These are phyloP conservation scores for Glebionis coronaria DNA, from an alignment of 129 eudicot genomes.

Conservation along the genomic window DNA sequence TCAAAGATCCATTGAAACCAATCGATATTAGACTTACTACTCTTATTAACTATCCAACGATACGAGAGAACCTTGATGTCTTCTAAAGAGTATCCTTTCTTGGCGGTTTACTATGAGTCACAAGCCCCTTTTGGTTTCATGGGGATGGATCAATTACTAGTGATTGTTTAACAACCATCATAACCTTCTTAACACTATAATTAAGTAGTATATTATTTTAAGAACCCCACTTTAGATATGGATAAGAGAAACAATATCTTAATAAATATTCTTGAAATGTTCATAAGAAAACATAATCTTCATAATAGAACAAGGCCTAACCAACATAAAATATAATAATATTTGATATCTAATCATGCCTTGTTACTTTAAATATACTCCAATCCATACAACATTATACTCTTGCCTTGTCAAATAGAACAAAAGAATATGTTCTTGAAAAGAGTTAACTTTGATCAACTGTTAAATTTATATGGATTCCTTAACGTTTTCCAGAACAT, in stretches of 20 bases:
- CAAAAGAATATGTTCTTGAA: background rate
- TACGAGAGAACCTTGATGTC: too few relatives aligned
- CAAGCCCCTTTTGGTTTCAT: too few relatives aligned
- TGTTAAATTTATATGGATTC: background rate
- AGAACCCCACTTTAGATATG: constrained; percentile 32
- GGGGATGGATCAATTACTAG: constrained; percentile 19
- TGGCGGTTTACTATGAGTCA: too few relatives aligned
- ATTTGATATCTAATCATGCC: constrained; percentile 18
- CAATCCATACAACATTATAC: constrained; percentile 24
- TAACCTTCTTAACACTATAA: constrained; percentile 23
- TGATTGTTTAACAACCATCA: constrained; percentile 26
- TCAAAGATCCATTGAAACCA: too few relatives aligned
- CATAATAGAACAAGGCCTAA: constrained; percentile 30
- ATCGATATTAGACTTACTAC: too few relatives aligned
- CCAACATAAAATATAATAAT: constrained; percentile 26
- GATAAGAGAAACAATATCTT: constrained; percentile 24
- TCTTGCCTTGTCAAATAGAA: constrained; percentile 25
- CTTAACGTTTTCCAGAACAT: background rate
- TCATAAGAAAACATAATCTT: constrained; percentile 14
- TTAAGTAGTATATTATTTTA: background rate
- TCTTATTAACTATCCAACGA: too few relatives aligned
- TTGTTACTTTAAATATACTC: constrained; percentile 11
- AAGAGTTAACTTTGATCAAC: too few relatives aligned
- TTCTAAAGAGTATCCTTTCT: too few relatives aligned
- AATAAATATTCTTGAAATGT: background rate